A percentile compares a stretch with the other conserved stretches of the same genome.
phyloP scores from a whole-genome alignment of 495 filamentous ascomycete species.

The Chaetomium cochliodes region DNA sequence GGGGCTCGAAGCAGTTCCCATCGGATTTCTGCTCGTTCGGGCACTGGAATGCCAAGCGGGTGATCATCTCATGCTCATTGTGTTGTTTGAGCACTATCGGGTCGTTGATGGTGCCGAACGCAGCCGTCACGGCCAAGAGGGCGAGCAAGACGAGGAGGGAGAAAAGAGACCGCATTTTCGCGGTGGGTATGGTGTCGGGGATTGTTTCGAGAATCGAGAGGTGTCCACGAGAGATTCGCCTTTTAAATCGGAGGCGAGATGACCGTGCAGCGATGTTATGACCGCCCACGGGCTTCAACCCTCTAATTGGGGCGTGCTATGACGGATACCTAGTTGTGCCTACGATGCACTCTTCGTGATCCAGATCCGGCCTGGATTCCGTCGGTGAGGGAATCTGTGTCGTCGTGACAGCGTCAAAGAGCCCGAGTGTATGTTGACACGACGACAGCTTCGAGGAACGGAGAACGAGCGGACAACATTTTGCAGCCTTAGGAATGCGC shows the following conservation, averaged over 20 bases:
- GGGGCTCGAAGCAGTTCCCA: conserved; percentile 32
- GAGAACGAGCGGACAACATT: not conserved
- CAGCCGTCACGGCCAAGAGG: not conserved
- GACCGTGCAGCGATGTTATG: too few relatives aligned
- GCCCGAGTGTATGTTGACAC: not conserved
- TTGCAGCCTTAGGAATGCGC: not conserved
- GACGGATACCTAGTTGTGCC: too few relatives aligned
- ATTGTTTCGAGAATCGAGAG: not conserved
- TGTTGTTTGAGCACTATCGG: conserved; percentile 30
- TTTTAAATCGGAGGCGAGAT: too few relatives aligned
- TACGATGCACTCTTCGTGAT: not conserved
- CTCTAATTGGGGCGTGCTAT: too few relatives aligned
- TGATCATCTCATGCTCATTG: conserved; percentile 38
- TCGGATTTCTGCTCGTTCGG: conserved; percentile 27
- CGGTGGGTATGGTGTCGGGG: not conserved
- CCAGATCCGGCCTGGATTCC: not conserved
- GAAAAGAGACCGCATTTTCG: not conserved
- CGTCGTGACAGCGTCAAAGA: not conserved
- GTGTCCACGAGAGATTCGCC: too few relatives aligned
- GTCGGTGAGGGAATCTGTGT: not conserved
- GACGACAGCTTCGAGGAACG: not conserved
- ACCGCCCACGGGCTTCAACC: too few relatives aligned
- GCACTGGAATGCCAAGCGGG: conserved; percentile 34
- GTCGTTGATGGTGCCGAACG: conserved; percentile 34
- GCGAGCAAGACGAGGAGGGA: not conserved